Conservation (phyloP, 371 early-diverging fungal genomes). For the Mucor racemosus region DNA sequence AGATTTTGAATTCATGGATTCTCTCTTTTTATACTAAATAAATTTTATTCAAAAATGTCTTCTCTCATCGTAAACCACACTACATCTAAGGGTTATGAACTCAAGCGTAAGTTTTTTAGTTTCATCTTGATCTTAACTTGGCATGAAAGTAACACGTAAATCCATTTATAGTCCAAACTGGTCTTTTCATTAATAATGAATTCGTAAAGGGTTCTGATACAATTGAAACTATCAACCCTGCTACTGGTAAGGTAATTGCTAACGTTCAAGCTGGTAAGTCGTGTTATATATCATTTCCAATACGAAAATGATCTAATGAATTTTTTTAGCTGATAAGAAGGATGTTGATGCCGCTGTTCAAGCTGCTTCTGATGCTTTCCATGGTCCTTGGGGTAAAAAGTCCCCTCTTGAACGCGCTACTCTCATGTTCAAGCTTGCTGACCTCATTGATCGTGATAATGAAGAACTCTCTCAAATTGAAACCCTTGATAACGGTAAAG, state of each 20-base stretch:
- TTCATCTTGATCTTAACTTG: background rate
- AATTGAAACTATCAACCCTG: slow-evolving; percentile 56
- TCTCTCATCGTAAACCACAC: slow-evolving; percentile 24
- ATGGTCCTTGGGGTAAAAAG: slow-evolving; percentile 46
- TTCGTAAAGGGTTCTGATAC: slow-evolving; percentile 50
- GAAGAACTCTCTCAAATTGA: slow-evolving; percentile 52
- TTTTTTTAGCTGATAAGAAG: slow-evolving; percentile 40
- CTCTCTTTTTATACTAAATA: too few relatives aligned
- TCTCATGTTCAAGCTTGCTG: slow-evolving; percentile 55
- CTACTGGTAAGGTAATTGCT: slow-evolving; percentile 49
- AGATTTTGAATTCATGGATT: too few relatives aligned
- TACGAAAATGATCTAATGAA: background rate
- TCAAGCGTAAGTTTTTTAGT: slow-evolving; percentile 35
- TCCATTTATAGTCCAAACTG: slow-evolving; percentile 47
- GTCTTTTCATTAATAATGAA: slow-evolving; percentile 60
- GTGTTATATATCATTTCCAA: background rate
- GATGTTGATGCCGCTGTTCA: slow-evolving; percentile 56
- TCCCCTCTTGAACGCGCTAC: slow-evolving; percentile 38
- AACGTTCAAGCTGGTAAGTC: slow-evolving; percentile 50
- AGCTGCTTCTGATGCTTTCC: slow-evolving; percentile 53
- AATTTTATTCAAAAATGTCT: background rate
- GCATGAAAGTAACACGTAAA: background rate
- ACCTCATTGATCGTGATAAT: slow-evolving; percentile 44
- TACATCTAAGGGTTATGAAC: slow-evolving; percentile 43
- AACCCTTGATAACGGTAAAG: slow-evolving; percentile 56